phyloP scores from a whole-genome alignment of 768 basidiomycete genomes.

The Tylopilus rubrobrunneus region DNA sequence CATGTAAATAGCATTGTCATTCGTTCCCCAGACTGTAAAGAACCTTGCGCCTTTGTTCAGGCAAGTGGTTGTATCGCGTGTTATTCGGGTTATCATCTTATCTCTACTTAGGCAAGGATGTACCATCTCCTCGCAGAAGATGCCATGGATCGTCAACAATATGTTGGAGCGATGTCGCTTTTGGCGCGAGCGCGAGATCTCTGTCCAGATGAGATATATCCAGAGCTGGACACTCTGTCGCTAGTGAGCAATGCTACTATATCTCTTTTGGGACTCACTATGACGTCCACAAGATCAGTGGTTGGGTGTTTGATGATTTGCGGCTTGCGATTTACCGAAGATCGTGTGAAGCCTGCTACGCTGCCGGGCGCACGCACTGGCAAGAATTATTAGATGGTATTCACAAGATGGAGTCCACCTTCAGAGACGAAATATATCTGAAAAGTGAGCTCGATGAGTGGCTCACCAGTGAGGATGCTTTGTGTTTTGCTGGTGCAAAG shows the following conservation, averaged over 20 bases:
- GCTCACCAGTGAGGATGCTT: constrained; percentile 6
- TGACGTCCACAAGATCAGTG: constrained; percentile 7
- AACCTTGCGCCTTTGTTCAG: constrained; percentile 10
- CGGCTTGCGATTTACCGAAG: constrained; percentile 4
- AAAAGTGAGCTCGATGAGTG: constrained; percentile 4
- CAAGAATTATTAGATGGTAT: constrained; percentile 1
- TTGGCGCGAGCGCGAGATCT: constrained; percentile 5
- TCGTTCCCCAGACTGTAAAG: not conserved
- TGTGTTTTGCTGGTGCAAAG: not conserved
- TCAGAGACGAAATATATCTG: constrained; percentile 9
- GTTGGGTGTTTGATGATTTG: constrained; percentile 17
- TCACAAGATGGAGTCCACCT: not conserved
- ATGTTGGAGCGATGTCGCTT: not conserved
- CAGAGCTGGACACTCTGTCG: constrained; percentile 11
- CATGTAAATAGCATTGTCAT: not conserved
- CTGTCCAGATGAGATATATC: constrained; percentile 9
- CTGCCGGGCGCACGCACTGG: not conserved
- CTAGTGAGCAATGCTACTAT: constrained; percentile 5
- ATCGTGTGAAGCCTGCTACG: constrained; percentile 9
- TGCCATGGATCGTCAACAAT: not conserved
- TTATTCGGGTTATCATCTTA: not conserved
- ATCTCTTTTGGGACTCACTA: not conserved
- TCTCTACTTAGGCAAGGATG: constrained; percentile 14
- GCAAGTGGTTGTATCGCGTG: not conserved
- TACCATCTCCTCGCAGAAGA: constrained; percentile 8